Evolutionary conservation across 495 filamentous ascomycete species (phyloP).

Genomic region (Xylaria venustula): DNA sequence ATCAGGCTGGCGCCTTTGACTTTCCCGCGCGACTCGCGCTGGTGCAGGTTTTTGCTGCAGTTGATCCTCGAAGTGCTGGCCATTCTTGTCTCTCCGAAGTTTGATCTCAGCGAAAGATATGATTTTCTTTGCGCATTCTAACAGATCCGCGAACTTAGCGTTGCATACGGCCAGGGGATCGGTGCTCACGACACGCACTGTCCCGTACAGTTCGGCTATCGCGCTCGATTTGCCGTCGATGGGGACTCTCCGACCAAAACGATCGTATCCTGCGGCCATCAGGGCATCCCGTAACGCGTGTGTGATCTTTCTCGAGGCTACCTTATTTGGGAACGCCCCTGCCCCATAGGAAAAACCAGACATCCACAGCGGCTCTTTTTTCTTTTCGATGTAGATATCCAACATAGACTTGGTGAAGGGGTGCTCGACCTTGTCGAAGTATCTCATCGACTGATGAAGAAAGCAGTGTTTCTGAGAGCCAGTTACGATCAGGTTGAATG

Average conservation of each 20-base stretch:
- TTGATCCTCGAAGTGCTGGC: background rate
- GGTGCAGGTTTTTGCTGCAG: background rate
- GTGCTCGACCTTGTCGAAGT: conserved; percentile 31
- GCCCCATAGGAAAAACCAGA: conserved; percentile 23
- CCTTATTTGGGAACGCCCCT: conserved; percentile 54
- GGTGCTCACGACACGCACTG: conserved; percentile 17
- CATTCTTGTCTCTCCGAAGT: background rate
- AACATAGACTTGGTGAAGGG: conserved; percentile 32
- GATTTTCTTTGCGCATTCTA: conserved; percentile 15
- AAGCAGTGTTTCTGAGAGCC: conserved; percentile 22
- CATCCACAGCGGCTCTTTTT: conserved; percentile 52
- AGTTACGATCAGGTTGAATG: conserved; percentile 4
- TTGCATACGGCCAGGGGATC: conserved; percentile 20
- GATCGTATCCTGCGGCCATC: conserved; percentile 53
- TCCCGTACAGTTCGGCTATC: conserved; percentile 26
- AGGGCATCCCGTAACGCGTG: conserved; percentile 57
- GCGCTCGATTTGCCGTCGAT: conserved; percentile 10
- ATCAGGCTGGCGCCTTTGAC: background rate
- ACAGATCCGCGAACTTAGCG: conserved; percentile 19
- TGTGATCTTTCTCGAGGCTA: conserved; percentile 47
- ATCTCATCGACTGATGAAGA: conserved; percentile 21
- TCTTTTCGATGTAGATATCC: conserved; percentile 26
- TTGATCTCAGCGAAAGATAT: conserved; percentile 8
- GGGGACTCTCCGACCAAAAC: conserved; percentile 41
- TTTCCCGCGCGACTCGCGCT: background rate